Conservation (phyloP, 225 moss, liverwort and hornwort genomes). For the Ulota crispa region DNA sequence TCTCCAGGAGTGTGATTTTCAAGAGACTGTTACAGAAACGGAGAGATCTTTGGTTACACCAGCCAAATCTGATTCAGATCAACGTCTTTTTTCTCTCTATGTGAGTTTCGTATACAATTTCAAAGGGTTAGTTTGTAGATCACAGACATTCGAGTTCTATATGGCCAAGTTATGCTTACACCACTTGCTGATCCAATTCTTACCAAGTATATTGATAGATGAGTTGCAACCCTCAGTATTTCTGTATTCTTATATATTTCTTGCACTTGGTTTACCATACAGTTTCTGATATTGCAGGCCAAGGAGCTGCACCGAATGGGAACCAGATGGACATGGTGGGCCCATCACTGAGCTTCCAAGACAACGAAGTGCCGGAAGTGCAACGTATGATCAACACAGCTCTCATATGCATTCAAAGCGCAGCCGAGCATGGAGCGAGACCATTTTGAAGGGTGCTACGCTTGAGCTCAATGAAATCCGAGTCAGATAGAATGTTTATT, state of each 20-base stretch:
- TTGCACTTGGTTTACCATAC: not conserved
- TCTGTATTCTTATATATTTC: not conserved
- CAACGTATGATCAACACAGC: not conserved
- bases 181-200: not conserved
- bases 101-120: not conserved
- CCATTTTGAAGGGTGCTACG: not conserved
- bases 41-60: not conserved
- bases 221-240: not conserved
- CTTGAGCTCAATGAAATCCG: constrained; percentile 16
- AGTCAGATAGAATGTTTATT: not conserved
- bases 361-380: constrained; percentile 7
- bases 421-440: not conserved
- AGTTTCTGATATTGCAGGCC: not conserved
- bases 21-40: too few species aligned
- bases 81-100: not conserved
- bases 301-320: constrained; percentile 5
- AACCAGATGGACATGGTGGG: constrained; percentile 23
- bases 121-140: not conserved
- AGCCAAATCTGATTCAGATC: not conserved
- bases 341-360: not conserved
- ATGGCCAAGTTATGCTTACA: not conserved
- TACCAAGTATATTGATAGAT: not conserved
- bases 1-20: not conserved
- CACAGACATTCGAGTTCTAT: too few species aligned
- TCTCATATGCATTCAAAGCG: not conserved